Percentiles rank a stretch among this genome's conserved stretches.
These are phyloP conservation scores for Kokia cookei DNA, from an alignment of 441 rosid genomes.

Conservation along the genomic window DNA sequence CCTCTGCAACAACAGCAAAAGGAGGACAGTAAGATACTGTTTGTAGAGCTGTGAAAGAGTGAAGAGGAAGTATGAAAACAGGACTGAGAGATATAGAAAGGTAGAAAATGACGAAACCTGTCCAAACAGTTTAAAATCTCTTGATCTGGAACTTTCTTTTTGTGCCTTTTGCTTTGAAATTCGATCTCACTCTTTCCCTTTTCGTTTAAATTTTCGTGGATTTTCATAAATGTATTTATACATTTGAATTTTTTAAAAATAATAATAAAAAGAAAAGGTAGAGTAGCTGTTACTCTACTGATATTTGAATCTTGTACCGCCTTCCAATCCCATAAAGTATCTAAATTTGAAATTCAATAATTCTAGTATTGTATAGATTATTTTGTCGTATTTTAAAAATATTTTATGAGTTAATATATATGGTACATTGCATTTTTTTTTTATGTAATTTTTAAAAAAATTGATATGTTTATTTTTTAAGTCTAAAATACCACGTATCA, in stretches of 20 bases:
- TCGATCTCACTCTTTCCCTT: not conserved
- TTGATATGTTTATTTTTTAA: too few relatives aligned
- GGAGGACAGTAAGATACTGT: not conserved
- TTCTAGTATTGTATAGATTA: not conserved
- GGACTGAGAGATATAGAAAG: not conserved
- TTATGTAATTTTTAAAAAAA: too few relatives aligned
- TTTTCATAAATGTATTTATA: not conserved
- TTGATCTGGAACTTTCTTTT: conserved; percentile 25
- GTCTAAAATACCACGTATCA: too few relatives aligned
- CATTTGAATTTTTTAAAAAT: too few relatives aligned
- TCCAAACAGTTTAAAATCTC: not conserved
- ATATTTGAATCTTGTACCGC: not conserved
- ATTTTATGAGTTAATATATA: too few relatives aligned
- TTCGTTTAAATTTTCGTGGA: not conserved
- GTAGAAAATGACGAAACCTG: conserved; percentile 22
- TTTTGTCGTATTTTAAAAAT: too few relatives aligned
- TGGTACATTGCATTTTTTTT: too few relatives aligned
- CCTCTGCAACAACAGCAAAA: not conserved
- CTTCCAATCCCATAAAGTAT: not conserved
- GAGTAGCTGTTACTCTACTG: conserved; percentile 22
- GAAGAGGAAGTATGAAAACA: not conserved
- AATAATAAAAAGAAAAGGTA: not conserved
- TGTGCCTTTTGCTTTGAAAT: not conserved
- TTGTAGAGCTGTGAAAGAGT: not conserved
- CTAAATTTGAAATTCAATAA: not conserved